Base-by-base conservation (phyloP, 140 eudicot genomes). In the Ambrosia hybrid region DNA sequence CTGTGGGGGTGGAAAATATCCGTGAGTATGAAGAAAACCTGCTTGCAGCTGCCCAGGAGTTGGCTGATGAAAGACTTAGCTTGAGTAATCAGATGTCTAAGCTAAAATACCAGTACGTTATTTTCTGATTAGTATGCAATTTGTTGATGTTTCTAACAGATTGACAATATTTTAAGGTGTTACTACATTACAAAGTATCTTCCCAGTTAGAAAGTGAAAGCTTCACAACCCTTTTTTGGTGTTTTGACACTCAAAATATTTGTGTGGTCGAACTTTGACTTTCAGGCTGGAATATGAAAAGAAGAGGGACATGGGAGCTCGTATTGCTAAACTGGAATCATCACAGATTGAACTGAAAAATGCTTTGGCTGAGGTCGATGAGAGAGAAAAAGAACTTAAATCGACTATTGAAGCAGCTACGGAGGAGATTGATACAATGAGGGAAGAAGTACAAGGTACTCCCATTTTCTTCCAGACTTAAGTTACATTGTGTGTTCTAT, bases 21-120 rank as follows among this genome's bases (percentile, higher is more conserved):
- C 96, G 99, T 4, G 99, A 85, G 73, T 95, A 91, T 82, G 99
- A 95, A 82, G 99, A 95, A 65, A 95, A 92, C 56, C 92, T 84
- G 83, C 92, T 91, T 36, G 85, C 84, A 72, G 99, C 86, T 55
- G 93, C 89, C 76, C 92, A 91, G 63, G 82, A 84, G 67, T 74
- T 83, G 68, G 88, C 96, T 70, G 90, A 92, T 65, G 89, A 91
- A 80, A 88, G 86, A 80, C 87, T 91, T 60, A 77, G 81, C 84
- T 79, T 95, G 81, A 87, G 91, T 65, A 91, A 80, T 81, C 97
- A 95, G 88, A 91, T 88, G 59, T 91, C 97, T 37, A 91, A 91
- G 87, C 84, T 95, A 72, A 95, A 88, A 63, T 95, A 83, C 77
- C 99, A 95, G 99, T 95, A 95, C 16, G 99, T 84, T 14, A 72